Evolutionary conservation across 2,329 filamentous ascomycete species (phyloP).

Genomic region (Byssochlamys sp.): DNA sequence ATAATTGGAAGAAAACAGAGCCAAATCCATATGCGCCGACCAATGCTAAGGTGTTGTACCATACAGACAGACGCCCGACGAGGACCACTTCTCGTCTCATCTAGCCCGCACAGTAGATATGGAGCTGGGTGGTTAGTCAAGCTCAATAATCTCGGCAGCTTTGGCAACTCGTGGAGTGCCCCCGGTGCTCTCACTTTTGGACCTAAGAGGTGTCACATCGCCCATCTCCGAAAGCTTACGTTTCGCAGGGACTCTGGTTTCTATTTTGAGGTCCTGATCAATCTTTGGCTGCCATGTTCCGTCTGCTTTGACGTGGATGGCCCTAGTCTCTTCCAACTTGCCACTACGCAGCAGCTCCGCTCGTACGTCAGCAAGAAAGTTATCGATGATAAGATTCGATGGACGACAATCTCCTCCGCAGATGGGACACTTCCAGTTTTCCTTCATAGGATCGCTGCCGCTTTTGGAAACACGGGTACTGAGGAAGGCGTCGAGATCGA

Average conservation of each 20-base stretch:
- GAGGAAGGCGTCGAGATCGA: conserved; percentile 78
- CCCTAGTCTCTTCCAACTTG: conserved; percentile 44
- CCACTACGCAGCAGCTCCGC: conserved; percentile 42
- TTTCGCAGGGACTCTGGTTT: conserved; percentile 5
- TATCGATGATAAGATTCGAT: conserved; percentile 58
- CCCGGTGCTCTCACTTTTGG: conserved; percentile 2
- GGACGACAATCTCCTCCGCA: conserved; percentile 72
- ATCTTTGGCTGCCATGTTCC: conserved; percentile 54
- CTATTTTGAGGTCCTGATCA: conserved; percentile 12
- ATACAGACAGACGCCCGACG: not conserved
- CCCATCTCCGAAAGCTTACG: conserved; percentile 10
- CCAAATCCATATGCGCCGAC: not conserved
- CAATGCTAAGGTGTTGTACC: not conserved
- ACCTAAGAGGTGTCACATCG: conserved; percentile 8
- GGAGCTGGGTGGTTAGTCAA: conserved; percentile 9
- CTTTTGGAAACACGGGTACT: conserved; percentile 47
- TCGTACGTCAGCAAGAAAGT: conserved; percentile 59
- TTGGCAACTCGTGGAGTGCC: not conserved
- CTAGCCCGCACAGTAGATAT: not conserved
- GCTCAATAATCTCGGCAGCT: conserved; percentile 12
- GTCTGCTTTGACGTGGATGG: conserved; percentile 55
- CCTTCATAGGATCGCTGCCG: conserved; percentile 32
- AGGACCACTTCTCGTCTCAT: not conserved
- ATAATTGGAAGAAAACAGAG: not conserved
- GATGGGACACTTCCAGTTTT: conserved; percentile 76